These are phyloP conservation scores for Gossypium lobatum DNA, from an alignment of 441 rosid species.

Conservation along the genomic window DNA sequence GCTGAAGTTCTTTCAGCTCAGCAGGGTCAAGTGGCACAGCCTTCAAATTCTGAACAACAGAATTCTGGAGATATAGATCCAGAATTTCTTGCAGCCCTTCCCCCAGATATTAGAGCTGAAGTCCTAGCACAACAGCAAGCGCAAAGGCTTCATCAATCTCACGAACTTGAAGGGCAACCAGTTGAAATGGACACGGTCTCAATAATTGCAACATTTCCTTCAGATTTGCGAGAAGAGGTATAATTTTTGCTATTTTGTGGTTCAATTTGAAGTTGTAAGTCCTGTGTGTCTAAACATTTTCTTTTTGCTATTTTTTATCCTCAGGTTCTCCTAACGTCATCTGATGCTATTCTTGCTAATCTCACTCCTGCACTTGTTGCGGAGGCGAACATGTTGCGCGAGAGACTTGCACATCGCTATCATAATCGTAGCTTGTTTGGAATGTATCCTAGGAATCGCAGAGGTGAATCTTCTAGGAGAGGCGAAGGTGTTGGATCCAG, in stretches of 20 bases:
- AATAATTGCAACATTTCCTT: conserved; percentile 95
- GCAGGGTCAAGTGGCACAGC: conserved; percentile 84
- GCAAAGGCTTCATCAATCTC: conserved; percentile 87
- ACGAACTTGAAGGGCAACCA: conserved; percentile 99
- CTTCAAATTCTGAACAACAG: conserved; percentile 66
- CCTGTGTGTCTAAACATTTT: neutral
- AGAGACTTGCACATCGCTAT: conserved; percentile 91
- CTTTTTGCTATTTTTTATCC: conserved; percentile 12
- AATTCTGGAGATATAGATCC: conserved; percentile 92
- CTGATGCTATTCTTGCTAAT: conserved; percentile 97
- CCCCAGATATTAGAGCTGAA: conserved; percentile 93
- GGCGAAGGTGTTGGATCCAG: conserved; percentile 70
- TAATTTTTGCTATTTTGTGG: conserved; percentile 9
- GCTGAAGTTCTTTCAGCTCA: conserved; percentile 97
- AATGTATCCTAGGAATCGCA: conserved; percentile 90
- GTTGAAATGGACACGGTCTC: conserved; percentile 99
- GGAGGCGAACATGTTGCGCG: conserved; percentile 98
- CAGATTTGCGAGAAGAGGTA: conserved; percentile 98
- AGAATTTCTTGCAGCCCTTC: conserved; percentile 99
- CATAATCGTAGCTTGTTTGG: conserved; percentile 83
- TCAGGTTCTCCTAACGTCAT: conserved; percentile 92
- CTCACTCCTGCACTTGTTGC: conserved; percentile 98
- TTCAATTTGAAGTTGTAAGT: neutral
- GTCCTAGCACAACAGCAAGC: conserved; percentile 97
- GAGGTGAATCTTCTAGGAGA: conserved; percentile 94